These are phyloP conservation scores for Mycosphaerella sp. DNA, from an alignment of 2,329 filamentous ascomycete genomes.

Conservation along the genomic window DNA sequence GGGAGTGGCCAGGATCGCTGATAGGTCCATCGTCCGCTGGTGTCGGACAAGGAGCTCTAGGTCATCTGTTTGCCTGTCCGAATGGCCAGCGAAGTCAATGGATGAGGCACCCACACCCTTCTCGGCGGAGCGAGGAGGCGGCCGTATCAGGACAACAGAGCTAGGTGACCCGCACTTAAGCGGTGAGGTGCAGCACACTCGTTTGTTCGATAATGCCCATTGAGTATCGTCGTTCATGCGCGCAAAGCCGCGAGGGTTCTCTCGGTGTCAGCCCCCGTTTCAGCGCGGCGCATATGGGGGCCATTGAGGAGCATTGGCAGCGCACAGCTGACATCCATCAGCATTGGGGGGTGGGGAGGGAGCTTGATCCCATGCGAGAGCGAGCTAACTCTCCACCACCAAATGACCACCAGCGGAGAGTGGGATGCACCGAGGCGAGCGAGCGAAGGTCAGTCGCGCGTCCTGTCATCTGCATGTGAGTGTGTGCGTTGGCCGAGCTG, in stretches of 20 bases:
- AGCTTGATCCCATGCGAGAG: constrained; percentile 4
- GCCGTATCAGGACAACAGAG: constrained; percentile 6
- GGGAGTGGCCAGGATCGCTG: neutral
- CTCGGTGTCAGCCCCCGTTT: constrained; percentile 1
- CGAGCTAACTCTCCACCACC: too few species aligned
- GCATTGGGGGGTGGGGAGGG: neutral
- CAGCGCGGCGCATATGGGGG: neutral
- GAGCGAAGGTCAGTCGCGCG: neutral
- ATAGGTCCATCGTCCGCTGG: neutral
- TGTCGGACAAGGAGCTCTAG: constrained; percentile 7
- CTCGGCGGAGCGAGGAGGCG: constrained; percentile 9
- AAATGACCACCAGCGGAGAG: neutral
- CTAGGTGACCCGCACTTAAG: constrained; percentile 14
- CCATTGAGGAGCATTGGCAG: constrained; percentile 1
- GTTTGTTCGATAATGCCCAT: constrained; percentile 1
- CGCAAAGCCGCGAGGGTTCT: neutral
- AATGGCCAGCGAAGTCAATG: constrained; percentile 9
- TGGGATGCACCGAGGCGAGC: neutral
- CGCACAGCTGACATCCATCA: constrained; percentile 10
- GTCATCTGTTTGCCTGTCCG: constrained; percentile 20
- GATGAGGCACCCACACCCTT: constrained; percentile 14
- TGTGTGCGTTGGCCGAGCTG: neutral
- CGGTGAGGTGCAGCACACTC: constrained; percentile 8
- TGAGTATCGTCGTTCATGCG: constrained; percentile 3
- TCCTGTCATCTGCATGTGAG: constrained; percentile 5